phyloP scores from a whole-genome alignment of 176 grass and related monocot species.

The Oryza punctata region DNA sequence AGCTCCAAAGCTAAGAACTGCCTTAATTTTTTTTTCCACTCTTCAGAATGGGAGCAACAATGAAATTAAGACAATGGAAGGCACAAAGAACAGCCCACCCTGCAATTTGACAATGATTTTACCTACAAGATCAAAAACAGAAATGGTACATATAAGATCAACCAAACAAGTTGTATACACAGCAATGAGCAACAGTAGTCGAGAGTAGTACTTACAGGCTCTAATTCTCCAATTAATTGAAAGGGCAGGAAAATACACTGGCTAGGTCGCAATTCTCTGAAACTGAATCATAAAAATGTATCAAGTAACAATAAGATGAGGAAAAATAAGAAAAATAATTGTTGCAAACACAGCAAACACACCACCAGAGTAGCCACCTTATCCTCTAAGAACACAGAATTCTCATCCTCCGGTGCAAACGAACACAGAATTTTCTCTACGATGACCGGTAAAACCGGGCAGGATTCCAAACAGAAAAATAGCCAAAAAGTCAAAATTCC shows the following conservation, averaged over 20 bases:
- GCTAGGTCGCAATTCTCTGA: conserved; percentile 2
- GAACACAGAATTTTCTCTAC: not conserved
- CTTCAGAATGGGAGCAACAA: conserved; percentile 8
- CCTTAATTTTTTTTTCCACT: not conserved
- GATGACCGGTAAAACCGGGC: not conserved
- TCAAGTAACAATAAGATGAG: not conserved
- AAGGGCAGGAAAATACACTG: conserved; percentile 13
- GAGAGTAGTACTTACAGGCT: conserved; percentile 31
- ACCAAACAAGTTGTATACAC: conserved; percentile 3
- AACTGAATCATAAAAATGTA: conserved; percentile 27
- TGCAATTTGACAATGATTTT: conserved; percentile 15
- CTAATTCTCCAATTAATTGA: not conserved
- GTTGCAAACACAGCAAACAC: too few species aligned
- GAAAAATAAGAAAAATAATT: too few species aligned
- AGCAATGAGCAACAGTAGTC: not conserved
- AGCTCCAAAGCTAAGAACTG: not conserved
- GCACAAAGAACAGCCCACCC: not conserved
- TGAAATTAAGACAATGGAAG: not conserved
- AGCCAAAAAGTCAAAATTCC: conserved; percentile 4
- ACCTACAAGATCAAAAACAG: conserved; percentile 26
- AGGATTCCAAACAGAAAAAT: not conserved
- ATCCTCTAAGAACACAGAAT: not conserved
- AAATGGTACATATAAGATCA: conserved; percentile 13
- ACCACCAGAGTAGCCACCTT: not conserved
- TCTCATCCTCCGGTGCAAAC: not conserved